phyloP scores from a whole-genome alignment of 208 protist species.

The Sergeia podlipaevii region DNA sequence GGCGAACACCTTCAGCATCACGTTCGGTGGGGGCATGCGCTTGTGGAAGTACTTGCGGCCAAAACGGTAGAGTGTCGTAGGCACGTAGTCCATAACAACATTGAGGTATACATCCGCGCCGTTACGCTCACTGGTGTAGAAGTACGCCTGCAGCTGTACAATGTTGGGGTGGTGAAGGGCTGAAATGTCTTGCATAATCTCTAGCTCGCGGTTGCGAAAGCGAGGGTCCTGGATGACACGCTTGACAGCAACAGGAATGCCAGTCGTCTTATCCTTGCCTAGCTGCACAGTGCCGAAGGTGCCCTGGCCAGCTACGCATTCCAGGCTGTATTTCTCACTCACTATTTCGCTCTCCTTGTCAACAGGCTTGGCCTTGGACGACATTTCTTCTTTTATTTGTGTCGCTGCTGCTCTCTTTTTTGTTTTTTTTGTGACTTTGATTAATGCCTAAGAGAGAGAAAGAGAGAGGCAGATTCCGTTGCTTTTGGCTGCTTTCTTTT shows the following conservation, averaged over 20 bases:
- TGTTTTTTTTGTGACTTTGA: constrained; percentile 13
- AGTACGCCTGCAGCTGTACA: constrained; percentile 95
- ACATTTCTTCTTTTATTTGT: constrained; percentile 30
- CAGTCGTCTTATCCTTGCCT: constrained; percentile 74
- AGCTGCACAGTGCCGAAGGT: constrained; percentile 97
- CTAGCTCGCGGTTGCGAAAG: constrained; percentile 98
- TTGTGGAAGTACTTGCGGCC: constrained; percentile 93
- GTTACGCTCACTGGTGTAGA: constrained; percentile 95
- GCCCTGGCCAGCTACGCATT: constrained; percentile 95
- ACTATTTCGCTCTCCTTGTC: constrained; percentile 69
- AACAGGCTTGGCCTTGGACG: constrained; percentile 54
- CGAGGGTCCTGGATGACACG: constrained; percentile 96
- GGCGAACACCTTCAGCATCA: constrained; percentile 84
- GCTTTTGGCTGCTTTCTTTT: too few relatives aligned
- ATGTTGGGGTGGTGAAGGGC: constrained; percentile 93
- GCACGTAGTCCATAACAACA: constrained; percentile 99
- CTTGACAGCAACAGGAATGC: constrained; percentile 78
- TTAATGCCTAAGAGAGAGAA: constrained; percentile 15
- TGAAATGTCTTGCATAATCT: constrained; percentile 90
- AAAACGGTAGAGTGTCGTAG: constrained; percentile 97
- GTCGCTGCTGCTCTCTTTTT: constrained; percentile 15
- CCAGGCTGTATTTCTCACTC: constrained; percentile 87
- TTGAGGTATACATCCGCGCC: constrained; percentile 98
- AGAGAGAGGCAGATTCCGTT: too few relatives aligned
- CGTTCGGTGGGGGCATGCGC: constrained; percentile 59